Conservation (phyloP, 2,329 filamentous ascomycete species). For the Mycosphaerella sp. region DNA sequence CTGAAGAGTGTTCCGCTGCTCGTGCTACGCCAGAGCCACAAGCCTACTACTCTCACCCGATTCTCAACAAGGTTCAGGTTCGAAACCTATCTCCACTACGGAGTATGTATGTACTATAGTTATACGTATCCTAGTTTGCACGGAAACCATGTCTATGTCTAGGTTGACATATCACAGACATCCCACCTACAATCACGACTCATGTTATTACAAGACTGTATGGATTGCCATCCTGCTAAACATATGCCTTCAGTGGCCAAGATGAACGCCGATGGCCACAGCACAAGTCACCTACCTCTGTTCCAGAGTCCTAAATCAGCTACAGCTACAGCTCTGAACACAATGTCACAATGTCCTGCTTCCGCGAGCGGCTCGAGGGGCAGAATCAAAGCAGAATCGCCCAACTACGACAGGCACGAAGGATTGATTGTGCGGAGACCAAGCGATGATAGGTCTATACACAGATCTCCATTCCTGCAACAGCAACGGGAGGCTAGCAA, state of each 20-base stretch:
- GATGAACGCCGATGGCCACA: neutral
- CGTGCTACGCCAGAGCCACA: neutral
- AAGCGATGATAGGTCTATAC: neutral
- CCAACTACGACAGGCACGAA: neutral
- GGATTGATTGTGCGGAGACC: neutral
- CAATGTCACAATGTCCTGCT: neutral
- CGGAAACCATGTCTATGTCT: neutral
- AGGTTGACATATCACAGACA: neutral
- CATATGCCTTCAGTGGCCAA: neutral
- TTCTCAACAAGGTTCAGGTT: neutral
- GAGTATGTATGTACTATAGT: too few species aligned
- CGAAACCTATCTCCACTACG: neutral
- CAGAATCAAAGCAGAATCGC: neutral
- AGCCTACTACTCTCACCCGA: neutral
- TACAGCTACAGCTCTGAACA: neutral
- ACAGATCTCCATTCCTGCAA: neutral
- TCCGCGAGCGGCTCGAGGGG: neutral
- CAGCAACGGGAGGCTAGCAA: conserved; percentile 47
- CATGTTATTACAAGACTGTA: neutral
- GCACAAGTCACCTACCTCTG: neutral
- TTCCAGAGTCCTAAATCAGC: neutral
- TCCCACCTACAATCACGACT: neutral
- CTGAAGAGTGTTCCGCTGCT: neutral
- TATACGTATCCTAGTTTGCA: neutral
- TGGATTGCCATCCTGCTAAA: neutral